These are phyloP conservation scores for Aspergillus versicolor DNA, from an alignment of 2,329 filamentous ascomycete species.

Conservation along the genomic window DNA sequence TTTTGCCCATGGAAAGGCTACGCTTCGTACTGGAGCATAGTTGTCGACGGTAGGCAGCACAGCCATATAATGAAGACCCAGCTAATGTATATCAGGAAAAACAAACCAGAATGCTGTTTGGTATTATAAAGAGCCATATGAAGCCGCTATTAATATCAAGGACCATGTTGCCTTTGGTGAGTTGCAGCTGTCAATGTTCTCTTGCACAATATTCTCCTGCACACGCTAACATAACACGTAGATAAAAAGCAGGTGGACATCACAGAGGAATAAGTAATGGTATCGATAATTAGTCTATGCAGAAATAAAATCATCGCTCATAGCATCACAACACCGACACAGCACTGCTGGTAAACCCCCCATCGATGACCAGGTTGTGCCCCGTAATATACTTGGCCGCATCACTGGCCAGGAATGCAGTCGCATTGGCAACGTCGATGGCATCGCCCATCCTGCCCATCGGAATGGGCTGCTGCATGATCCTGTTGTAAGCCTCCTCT, in stretches of 20 bases:
- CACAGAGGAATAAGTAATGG: not conserved
- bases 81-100: constrained; percentile 33
- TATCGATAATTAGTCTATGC: not conserved
- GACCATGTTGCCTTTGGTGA: constrained; percentile 60
- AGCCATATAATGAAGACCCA: not conserved
- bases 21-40: constrained; percentile 58
- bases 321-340: not conserved
- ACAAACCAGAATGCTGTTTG: constrained; percentile 56
- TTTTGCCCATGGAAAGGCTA: constrained; percentile 59
- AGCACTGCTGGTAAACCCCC: constrained; percentile 27
- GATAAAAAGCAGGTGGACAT: not conserved
- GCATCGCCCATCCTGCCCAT: constrained; percentile 34
- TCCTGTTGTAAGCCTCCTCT: constrained; percentile 40
- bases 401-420: constrained; percentile 30
- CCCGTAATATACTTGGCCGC: constrained; percentile 36
- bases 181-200: constrained; percentile 20
- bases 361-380: constrained; percentile 38
- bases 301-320: not conserved
- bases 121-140: constrained; percentile 57
- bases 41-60: constrained; percentile 42
- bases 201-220: not conserved
- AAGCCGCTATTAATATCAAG: constrained; percentile 52
- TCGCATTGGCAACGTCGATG: constrained; percentile 36
- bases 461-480: constrained; percentile 26
- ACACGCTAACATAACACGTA: not conserved